Evolutionary conservation across 2,329 filamentous ascomycete species (phyloP), one percentile per base, ranked within the genome.

Genomic region (Colletotrichum falcatum): DNA sequence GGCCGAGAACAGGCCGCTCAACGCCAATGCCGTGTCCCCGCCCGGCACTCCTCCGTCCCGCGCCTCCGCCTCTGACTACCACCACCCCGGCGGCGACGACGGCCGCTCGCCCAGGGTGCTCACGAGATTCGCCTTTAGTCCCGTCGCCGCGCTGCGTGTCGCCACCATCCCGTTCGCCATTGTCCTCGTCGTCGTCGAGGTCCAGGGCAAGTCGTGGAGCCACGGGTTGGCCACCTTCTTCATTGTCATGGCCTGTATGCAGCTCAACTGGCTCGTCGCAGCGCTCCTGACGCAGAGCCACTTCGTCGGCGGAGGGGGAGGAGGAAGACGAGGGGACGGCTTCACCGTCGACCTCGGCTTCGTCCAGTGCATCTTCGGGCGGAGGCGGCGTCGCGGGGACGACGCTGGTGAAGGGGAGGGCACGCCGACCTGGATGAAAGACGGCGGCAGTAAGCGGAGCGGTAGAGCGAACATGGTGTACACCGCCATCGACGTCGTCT

Each of bases 321-420:
- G 39, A 42, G 16, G 39, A 42, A 6, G 39, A 12, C 42, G 9
- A n/a, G 23, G 33, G 0, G 70, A 37, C 42, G 46, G 48, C 3
- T 14, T 60, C 11, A 37, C 54, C 20, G 7, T 71, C 14, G 69
- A 71, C 33, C 11, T 71, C 11, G 69, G 69, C 1, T 60, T 42
- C 1, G 59, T 71, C 11, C 42, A 65, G 54, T 71, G 65, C 49
- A 65, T 71, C 48, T 71, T 68, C 16, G 61, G 61, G 3, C 26
- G 59, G 35, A 42, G 39, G 16, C 37, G 58, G n/a, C 35, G 42
- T 39, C 12, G 46, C 18, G 8, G 61, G 18, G 30, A 48, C 18
- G 65, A 61, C 5, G 54, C 35, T 2, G 33, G 35, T 18, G 59
- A 48, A 7, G 44, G 20, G 12, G 59, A 14, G 23, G 44, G 60